These are phyloP conservation scores for Juglanconis oblonga DNA, from an alignment of 2,329 filamentous ascomycete species.

Conservation along the genomic window DNA sequence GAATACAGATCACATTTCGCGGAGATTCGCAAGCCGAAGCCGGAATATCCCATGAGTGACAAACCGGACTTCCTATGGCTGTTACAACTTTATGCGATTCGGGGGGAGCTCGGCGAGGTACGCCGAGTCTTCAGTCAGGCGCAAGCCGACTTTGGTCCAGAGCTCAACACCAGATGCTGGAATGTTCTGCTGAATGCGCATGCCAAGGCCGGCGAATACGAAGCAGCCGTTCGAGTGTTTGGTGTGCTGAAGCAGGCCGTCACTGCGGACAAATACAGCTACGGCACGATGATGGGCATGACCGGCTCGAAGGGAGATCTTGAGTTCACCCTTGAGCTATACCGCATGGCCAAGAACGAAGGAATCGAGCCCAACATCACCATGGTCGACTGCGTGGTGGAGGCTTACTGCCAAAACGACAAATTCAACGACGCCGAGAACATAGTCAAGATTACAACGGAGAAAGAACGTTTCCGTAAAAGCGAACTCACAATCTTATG, in stretches of 20 bases:
- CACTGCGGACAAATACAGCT: constrained; percentile 61
- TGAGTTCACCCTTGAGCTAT: constrained; percentile 63
- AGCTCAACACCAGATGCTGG: constrained; percentile 63
- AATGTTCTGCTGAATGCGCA: constrained; percentile 76
- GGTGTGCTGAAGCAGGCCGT: constrained; percentile 50
- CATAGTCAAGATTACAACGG: constrained; percentile 55
- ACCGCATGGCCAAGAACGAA: constrained; percentile 57
- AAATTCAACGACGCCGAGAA: constrained; percentile 53
- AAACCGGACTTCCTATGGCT: constrained; percentile 40
- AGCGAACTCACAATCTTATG: constrained; percentile 62
- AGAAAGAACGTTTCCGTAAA: constrained; percentile 42
- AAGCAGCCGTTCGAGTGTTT: constrained; percentile 64
- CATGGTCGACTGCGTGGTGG: constrained; percentile 64
- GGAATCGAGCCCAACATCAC: constrained; percentile 48
- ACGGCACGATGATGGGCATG: constrained; percentile 71
- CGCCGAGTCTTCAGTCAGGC: constrained; percentile 63
- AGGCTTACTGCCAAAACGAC: constrained; percentile 62
- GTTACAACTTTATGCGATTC: constrained; percentile 68
- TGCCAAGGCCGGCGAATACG: constrained; percentile 61
- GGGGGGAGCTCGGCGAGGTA: constrained; percentile 61
- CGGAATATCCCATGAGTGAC: not conserved
- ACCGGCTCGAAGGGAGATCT: constrained; percentile 71
- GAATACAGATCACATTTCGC: constrained; percentile 36
- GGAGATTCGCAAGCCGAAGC: constrained; percentile 1
- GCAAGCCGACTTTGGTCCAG: constrained; percentile 47